Evolutionary conservation across 2,329 filamentous ascomycete species (phyloP), one percentile per base, ranked within the genome.

Genomic region (Colletotrichum filicis): DNA sequence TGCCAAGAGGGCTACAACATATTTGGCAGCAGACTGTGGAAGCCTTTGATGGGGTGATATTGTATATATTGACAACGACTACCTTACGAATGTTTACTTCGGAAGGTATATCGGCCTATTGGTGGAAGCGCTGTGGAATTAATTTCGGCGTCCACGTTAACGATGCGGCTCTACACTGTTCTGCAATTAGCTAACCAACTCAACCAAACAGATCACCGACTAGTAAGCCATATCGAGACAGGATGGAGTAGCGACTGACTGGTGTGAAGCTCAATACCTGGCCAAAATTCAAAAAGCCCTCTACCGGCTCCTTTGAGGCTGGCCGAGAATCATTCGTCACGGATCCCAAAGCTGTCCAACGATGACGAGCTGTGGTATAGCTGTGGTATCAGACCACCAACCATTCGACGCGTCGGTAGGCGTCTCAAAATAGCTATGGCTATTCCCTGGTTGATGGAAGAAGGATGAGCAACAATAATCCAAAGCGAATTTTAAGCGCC

Each of bases 341-440:
- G 14, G 30, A 28, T 58, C 14, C 11, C 42, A 35, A 37, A 59
- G 42, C 32, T 24, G 37, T n/a, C 49, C 49, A 42, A 59, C 58
- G 28, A 24, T 46, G 37, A 42, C 19, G 24, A 30, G 22, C 26
- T 46, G 24, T 66, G 52, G 69, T 53, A 42, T 12, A 30, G 22
- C 26, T 46, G 24, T 66, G 52, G 69, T 53, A 42, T 12, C 66
- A 46, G 19, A 24, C 24, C n/a, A 37, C 37, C 37, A 19, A 42
- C 37, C 37, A 19, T 16, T 42, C 14, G 37, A 42, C 37, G 11
- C 16, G 16, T 42, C 37, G 37, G 42, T n/a, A n/a, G 58, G 59
- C 69, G 69, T 59, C 55, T 69, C 59, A 66, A 66, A 55, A 55
- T 59, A 16, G 37, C 53, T 57, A 37, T 58, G 58, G 42, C n/a